These are phyloP conservation scores for Colletotrichum sidae DNA, from an alignment of 2,329 filamentous ascomycete genomes.

Conservation along the genomic window DNA sequence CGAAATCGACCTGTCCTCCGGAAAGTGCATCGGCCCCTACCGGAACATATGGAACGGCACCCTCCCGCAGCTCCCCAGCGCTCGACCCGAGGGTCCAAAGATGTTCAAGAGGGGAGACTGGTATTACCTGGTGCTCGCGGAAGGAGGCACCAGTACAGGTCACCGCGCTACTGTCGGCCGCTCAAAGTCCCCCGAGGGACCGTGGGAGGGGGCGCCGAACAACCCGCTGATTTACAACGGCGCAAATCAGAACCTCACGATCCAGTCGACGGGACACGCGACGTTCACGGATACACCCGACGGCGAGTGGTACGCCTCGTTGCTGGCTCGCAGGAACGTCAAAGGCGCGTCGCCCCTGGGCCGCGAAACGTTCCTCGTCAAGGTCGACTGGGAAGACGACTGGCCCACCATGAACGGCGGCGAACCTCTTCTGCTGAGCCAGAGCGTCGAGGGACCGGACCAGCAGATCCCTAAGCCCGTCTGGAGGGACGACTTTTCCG, in stretches of 20 bases:
- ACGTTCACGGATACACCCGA: constrained; percentile 40
- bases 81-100: constrained; percentile 39
- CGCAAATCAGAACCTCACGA: constrained; percentile 36
- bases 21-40: constrained; percentile 39
- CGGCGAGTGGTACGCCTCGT: constrained; percentile 41
- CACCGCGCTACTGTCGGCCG: constrained; percentile 56
- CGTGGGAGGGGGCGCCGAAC: constrained; percentile 53
- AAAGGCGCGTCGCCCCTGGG: constrained; percentile 38
- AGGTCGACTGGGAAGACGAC: constrained; percentile 40
- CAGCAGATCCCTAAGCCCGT: constrained; percentile 16
- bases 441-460: constrained; percentile 19
- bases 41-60: constrained; percentile 42
- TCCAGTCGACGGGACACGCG: constrained; percentile 40
- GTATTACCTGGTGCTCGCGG: constrained; percentile 35
- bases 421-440: constrained; percentile 29
- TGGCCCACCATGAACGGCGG: constrained; percentile 42
- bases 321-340: constrained; percentile 39
- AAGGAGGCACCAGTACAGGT: constrained; percentile 50
- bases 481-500: constrained; percentile 22
- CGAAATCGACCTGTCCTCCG: constrained; percentile 38
- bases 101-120: constrained; percentile 27
- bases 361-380: constrained; percentile 41
- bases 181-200: constrained; percentile 48
- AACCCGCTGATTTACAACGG: constrained; percentile 49
- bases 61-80: constrained; percentile 32